These are phyloP conservation scores for Skeletonema potamos DNA, from an alignment of 108 stramenopile genomes.

Conservation along the genomic window DNA sequence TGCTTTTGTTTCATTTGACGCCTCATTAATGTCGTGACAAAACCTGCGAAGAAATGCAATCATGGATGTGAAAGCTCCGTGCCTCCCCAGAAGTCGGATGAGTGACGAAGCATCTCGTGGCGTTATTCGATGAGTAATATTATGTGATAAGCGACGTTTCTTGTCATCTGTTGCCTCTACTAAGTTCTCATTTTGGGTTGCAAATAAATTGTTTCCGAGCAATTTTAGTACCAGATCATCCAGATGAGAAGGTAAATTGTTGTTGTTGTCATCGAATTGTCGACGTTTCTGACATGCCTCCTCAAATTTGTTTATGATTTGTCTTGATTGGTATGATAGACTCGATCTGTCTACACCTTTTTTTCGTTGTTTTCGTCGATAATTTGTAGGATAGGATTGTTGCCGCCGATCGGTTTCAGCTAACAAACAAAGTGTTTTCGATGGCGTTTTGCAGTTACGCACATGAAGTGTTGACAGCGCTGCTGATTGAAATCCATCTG, in stretches of 20 bases:
- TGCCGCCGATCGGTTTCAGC: neutral
- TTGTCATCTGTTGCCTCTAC: neutral
- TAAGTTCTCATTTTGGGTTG: neutral
- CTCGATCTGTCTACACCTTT: neutral
- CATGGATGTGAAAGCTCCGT: slow-evolving; percentile 27
- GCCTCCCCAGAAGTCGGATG: slow-evolving; percentile 29
- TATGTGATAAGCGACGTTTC: neutral
- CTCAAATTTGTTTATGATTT: neutral
- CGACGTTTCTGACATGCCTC: neutral
- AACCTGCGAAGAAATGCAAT: slow-evolving; percentile 28
- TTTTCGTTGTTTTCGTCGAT: neutral
- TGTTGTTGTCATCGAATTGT: neutral
- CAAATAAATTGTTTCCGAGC: neutral
- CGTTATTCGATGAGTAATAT: slow-evolving; percentile 7
- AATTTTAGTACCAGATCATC: neutral
- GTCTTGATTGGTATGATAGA: neutral
- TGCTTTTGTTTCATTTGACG: neutral
- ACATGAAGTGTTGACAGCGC: neutral
- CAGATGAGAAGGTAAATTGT: neutral
- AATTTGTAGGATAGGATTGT: slow-evolving; percentile 1
- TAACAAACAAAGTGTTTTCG: neutral
- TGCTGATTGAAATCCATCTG: neutral
- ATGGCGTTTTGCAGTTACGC: neutral
- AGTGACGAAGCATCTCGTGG: slow-evolving; percentile 29
- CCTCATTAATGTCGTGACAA: slow-evolving; percentile 25